These are phyloP conservation scores for Apiotrichum gamsii DNA, from an alignment of 1,284 basidiomycete species.

Conservation along the genomic window DNA sequence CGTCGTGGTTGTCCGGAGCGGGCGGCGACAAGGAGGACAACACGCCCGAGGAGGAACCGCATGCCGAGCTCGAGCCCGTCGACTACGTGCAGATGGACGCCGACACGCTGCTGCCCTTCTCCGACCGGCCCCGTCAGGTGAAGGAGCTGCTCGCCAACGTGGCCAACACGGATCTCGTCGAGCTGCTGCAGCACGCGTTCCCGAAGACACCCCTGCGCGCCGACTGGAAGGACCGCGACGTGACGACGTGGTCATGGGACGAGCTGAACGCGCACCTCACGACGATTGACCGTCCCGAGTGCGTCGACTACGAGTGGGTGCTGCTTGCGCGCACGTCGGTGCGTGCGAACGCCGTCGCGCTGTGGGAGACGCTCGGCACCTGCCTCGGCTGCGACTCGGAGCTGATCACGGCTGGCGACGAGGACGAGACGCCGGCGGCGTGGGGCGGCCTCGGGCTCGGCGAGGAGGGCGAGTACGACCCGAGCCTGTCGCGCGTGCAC, in stretches of 20 bases:
- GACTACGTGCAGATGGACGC: constrained; percentile 45
- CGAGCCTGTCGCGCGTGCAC: constrained; percentile 30
- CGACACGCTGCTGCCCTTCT: constrained; percentile 41
- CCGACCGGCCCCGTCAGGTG: constrained; percentile 40
- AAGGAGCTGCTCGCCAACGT: constrained; percentile 31
- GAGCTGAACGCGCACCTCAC: constrained; percentile 42
- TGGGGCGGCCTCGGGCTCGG: constrained; percentile 40
- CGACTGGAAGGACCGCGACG: constrained; percentile 35
- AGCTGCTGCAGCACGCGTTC: constrained; percentile 37
- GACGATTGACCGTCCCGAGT: constrained; percentile 25
- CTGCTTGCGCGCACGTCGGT: constrained; percentile 37
- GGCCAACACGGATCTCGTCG: constrained; percentile 34
- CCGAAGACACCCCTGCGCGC: constrained; percentile 25
- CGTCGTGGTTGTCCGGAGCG: no score
- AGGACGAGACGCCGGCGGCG: constrained; percentile 33
- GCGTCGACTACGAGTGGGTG: constrained; percentile 43
- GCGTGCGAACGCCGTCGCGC: constrained; percentile 29
- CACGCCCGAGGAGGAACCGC: constrained; percentile 18
- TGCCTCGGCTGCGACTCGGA: constrained; percentile 45
- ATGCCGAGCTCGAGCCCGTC: constrained; percentile 44
- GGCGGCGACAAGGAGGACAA: background rate
- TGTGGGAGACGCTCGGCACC: constrained; percentile 45
- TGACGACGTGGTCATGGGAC: constrained; percentile 40
- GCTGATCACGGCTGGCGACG: constrained; percentile 42
- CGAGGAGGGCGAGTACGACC: constrained; percentile 35